A percentile compares a stretch with the other conserved stretches of the same genome.
Conservation (phyloP, 2,329 filamentous ascomycete genomes). For the Sordariomycetes sp. region DNA sequence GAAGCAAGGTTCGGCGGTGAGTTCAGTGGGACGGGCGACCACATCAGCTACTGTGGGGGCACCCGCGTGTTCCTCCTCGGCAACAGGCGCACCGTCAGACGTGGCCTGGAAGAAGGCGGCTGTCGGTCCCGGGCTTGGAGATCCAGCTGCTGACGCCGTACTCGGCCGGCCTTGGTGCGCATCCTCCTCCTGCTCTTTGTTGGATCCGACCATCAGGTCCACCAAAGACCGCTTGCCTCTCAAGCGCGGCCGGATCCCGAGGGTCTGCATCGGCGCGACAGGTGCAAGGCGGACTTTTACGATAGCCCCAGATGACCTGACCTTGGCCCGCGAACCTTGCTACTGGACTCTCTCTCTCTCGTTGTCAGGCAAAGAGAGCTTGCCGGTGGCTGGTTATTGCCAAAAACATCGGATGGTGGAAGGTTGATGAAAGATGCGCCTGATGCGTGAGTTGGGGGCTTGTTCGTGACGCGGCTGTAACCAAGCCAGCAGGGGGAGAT, state of each 20-base stretch:
- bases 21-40: background rate
- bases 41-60: background rate
- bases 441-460: background rate
- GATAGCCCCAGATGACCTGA: background rate
- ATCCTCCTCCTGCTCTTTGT: background rate
- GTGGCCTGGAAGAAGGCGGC: background rate
- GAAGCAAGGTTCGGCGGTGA: background rate
- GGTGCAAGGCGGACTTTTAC: background rate
- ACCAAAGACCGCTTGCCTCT: conserved; percentile 3
- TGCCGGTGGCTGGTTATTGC: background rate
- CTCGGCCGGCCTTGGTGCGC: background rate
- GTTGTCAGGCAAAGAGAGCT: background rate
- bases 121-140: background rate
- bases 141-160: background rate
- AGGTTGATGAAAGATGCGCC: background rate
- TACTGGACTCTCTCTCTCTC: background rate
- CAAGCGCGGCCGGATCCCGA: conserved; percentile 4
- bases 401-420: background rate
- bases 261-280: background rate
- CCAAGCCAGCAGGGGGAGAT: background rate
- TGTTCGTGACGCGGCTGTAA: background rate
- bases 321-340: background rate
- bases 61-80: background rate
- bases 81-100: background rate
- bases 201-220: conserved; percentile 1